A percentile compares a stretch with the other conserved stretches of the same genome.
These are phyloP conservation scores for Fusarium falciforme DNA, from an alignment of 2,329 filamentous ascomycete genomes.

Conservation along the genomic window DNA sequence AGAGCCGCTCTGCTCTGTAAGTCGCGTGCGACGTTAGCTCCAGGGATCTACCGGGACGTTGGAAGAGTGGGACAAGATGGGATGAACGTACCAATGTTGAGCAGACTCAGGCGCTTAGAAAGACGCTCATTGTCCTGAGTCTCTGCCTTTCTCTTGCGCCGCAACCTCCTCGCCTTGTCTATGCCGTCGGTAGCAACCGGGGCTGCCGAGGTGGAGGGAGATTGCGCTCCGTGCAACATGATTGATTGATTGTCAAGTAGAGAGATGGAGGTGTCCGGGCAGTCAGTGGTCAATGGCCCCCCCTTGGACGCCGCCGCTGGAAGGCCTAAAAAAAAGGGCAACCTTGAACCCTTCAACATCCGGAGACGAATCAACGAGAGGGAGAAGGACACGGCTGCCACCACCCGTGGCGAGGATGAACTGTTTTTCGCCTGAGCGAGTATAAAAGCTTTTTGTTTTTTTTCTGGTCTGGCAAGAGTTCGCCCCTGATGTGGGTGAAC, in stretches of 20 bases:
- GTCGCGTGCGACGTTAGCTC: slow-evolving; percentile 13
- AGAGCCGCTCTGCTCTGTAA: slow-evolving; percentile 68
- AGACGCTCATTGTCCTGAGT: slow-evolving; percentile 76
- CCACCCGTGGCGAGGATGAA: slow-evolving; percentile 31
- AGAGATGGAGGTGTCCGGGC: neutral
- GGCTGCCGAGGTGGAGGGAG: slow-evolving; percentile 39
- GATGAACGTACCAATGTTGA: slow-evolving; percentile 77
- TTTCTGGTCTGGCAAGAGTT: slow-evolving; percentile 6
- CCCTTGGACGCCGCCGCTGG: slow-evolving; percentile 4
- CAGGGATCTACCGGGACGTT: neutral
- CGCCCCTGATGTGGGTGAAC: slow-evolving; percentile 34
- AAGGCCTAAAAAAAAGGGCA: slow-evolving; percentile 25
- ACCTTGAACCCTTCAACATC: slow-evolving; percentile 36
- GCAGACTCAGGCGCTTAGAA: slow-evolving; percentile 83
- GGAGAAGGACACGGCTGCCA: slow-evolving; percentile 27
- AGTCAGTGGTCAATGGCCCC: neutral
- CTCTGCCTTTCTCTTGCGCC: slow-evolving; percentile 71
- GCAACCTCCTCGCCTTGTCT: slow-evolving; percentile 35
- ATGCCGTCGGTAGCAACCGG: slow-evolving; percentile 33
- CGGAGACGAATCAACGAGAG: slow-evolving; percentile 24
- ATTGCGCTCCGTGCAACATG: slow-evolving; percentile 52
- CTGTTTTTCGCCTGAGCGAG: slow-evolving; percentile 15
- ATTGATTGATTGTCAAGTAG: slow-evolving; percentile 32
- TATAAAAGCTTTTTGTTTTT: neutral
- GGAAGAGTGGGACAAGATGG: slow-evolving; percentile 1